Percentiles rank a stretch among this genome's conserved stretches.
These are phyloP conservation scores for Phytophthora quininea DNA, from an alignment of 352 stramenopile genomes.

Conservation along the genomic window DNA sequence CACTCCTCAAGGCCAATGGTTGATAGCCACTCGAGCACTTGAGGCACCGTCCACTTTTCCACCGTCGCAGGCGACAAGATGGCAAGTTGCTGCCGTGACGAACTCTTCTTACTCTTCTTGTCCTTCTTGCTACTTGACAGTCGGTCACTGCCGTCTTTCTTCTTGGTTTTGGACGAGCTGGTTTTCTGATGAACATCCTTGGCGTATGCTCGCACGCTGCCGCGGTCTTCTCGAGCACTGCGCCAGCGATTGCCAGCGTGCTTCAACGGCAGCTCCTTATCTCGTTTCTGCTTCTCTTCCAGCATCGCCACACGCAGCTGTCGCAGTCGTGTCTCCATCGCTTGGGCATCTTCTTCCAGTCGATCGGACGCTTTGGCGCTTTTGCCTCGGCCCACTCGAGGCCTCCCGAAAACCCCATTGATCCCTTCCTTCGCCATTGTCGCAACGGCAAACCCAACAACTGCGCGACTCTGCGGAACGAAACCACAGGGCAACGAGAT, in stretches of 20 bases:
- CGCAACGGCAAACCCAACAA: conserved; percentile 4
- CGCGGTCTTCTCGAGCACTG: conserved; percentile 74
- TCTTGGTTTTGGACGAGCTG: conserved; percentile 28
- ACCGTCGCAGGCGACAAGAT: conserved; percentile 50
- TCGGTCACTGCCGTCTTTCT: conserved; percentile 5
- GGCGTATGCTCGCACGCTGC: conserved; percentile 74
- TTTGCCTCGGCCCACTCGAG: conserved; percentile 19
- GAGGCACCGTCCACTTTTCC: conserved; percentile 51
- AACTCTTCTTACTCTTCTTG: conserved; percentile 18
- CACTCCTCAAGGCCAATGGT: conserved; percentile 68
- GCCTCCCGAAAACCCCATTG: conserved; percentile 34
- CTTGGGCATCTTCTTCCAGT: conserved; percentile 74
- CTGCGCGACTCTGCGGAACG: conserved; percentile 23
- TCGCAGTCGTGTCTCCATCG: conserved; percentile 70
- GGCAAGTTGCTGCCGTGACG: conserved; percentile 3
- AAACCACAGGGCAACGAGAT: conserved; percentile 25
- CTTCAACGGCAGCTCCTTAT: conserved; percentile 59
- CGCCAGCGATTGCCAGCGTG: conserved; percentile 76
- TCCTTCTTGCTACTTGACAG: conserved; percentile 9
- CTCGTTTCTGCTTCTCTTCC: conserved; percentile 69
- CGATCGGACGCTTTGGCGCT: conserved; percentile 48
- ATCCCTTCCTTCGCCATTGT: conserved; percentile 39
- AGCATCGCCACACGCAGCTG: conserved; percentile 65
- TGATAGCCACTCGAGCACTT: conserved; percentile 74
- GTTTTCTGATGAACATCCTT: conserved; percentile 61